Conservation (phyloP, 1,284 basidiomycete species). For the Agaricales sp. region DNA sequence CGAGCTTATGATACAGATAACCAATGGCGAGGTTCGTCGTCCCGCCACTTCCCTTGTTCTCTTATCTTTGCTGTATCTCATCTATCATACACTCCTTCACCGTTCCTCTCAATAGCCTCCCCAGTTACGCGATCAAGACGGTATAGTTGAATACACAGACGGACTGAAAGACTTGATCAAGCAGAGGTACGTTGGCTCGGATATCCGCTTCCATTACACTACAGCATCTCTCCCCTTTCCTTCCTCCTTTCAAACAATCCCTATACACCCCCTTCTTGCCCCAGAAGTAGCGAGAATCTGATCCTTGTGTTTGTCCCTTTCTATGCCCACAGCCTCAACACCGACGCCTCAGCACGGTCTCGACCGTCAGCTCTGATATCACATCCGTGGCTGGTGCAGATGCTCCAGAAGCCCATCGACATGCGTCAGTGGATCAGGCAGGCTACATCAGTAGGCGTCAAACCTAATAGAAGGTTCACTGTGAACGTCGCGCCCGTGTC, state of each 20-base stretch:
- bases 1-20: conserved; percentile 2
- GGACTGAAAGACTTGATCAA: conserved; percentile 1
- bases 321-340: not conserved
- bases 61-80: not conserved
- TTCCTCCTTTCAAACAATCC: too few relatives aligned
- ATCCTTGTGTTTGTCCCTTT: not conserved
- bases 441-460: not conserved
- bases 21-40: not conserved
- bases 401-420: not conserved
- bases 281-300: too few relatives aligned
- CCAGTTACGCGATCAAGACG: conserved; percentile 2
- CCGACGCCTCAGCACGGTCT: not conserved
- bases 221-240: too few relatives aligned
- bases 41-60: not conserved
- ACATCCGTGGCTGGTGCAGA: not conserved
- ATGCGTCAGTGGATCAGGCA: not conserved
- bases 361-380: not conserved
- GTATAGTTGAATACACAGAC: not conserved
- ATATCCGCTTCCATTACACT: not conserved
- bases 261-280: too few relatives aligned
- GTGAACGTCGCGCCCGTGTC: not conserved
- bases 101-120: not conserved
- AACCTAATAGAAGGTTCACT: not conserved
- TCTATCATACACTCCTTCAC: too few relatives aligned
- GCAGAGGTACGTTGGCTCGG: not conserved